Conservation (phyloP, 805 yeast species). For the Vanderwaltozyma tropicalis region DNA sequence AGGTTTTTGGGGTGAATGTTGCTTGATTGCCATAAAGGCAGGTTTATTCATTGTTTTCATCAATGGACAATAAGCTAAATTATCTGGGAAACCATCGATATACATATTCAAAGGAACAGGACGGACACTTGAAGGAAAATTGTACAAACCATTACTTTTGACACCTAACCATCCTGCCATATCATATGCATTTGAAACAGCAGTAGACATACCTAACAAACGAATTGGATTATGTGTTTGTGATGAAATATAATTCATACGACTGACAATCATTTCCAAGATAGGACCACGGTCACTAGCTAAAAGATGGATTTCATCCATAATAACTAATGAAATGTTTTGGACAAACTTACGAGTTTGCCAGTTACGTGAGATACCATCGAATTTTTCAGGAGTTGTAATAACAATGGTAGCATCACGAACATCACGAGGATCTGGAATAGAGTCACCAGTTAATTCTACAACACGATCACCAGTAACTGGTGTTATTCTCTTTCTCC, state of each 20-base stretch:
- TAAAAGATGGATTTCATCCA: conserved; percentile 91
- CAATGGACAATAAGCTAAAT: conserved; percentile 66
- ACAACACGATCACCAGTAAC: conserved; percentile 78
- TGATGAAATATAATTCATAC: conserved; percentile 46
- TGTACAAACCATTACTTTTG: conserved; percentile 81
- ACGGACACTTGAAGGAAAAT: conserved; percentile 83
- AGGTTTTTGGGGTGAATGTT: conserved; percentile 86
- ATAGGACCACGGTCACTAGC: conserved; percentile 99
- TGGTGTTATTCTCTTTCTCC: conserved; percentile 75
- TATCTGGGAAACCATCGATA: conserved; percentile 77
- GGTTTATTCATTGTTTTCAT: conserved; percentile 62
- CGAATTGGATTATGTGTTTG: conserved; percentile 85
- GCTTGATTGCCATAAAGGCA: conserved; percentile 83
- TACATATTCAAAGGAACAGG: conserved; percentile 92
- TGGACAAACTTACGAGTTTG: conserved; percentile 78
- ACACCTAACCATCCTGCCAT: conserved; percentile 94
- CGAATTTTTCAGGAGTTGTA: conserved; percentile 96
- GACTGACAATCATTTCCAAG: conserved; percentile 86
- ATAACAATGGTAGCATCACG: conserved; percentile 77
- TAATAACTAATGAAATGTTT: conserved; percentile 75
- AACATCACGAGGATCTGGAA: conserved; percentile 72
- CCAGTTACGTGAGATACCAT: conserved; percentile 87
- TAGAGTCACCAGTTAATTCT: conserved; percentile 93
- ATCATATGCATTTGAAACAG: conserved; percentile 82
- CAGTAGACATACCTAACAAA: conserved; percentile 86